Conservation (phyloP, 2,329 filamentous ascomycete genomes). For the Thermothelomyces thermophilus region DNA sequence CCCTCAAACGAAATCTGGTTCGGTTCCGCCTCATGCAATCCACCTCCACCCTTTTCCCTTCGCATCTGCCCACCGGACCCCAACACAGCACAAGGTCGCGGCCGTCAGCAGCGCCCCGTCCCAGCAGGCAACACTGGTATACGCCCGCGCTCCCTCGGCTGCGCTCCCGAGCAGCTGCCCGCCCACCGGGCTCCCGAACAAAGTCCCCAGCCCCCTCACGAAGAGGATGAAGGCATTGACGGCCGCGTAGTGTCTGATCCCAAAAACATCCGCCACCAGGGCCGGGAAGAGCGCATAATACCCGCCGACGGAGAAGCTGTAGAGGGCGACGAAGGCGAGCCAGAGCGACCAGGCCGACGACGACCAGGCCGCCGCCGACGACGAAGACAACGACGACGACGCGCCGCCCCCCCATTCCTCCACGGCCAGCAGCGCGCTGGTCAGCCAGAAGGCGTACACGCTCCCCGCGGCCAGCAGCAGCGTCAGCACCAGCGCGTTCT, state of each 20-base stretch:
- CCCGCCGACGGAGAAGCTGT: slow-evolving; percentile 38
- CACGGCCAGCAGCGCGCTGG: slow-evolving; percentile 26
- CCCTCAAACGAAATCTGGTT: too few relatives aligned
- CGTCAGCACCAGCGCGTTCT: slow-evolving; percentile 41
- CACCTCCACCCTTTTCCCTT: slow-evolving; percentile 30
- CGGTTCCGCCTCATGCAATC: slow-evolving; percentile 32
- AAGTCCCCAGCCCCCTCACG: slow-evolving; percentile 36
- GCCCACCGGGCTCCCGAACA: slow-evolving; percentile 40
- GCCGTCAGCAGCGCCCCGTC: slow-evolving; percentile 36
- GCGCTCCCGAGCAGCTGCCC: slow-evolving; percentile 34
- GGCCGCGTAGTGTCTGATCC: slow-evolving; percentile 40
- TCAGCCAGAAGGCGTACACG: slow-evolving; percentile 35
- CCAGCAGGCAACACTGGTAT: slow-evolving; percentile 35
- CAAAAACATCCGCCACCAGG: slow-evolving; percentile 42
- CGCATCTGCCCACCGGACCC: slow-evolving; percentile 33
- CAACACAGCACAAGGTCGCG: slow-evolving; percentile 34
- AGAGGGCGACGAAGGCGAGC: slow-evolving; percentile 37
- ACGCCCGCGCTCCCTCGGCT: slow-evolving; percentile 29
- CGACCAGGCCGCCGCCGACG: too few relatives aligned
- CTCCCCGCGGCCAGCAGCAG: slow-evolving; percentile 32
- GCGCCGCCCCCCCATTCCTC: too few relatives aligned
- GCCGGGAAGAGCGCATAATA: slow-evolving; percentile 42
- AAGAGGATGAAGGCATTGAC: slow-evolving; percentile 43
- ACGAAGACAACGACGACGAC: too few relatives aligned
- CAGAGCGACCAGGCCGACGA: slow-evolving; percentile 27